These are phyloP conservation scores for Hericium erinaceus DNA, from an alignment of 768 basidiomycete species.

Conservation along the genomic window DNA sequence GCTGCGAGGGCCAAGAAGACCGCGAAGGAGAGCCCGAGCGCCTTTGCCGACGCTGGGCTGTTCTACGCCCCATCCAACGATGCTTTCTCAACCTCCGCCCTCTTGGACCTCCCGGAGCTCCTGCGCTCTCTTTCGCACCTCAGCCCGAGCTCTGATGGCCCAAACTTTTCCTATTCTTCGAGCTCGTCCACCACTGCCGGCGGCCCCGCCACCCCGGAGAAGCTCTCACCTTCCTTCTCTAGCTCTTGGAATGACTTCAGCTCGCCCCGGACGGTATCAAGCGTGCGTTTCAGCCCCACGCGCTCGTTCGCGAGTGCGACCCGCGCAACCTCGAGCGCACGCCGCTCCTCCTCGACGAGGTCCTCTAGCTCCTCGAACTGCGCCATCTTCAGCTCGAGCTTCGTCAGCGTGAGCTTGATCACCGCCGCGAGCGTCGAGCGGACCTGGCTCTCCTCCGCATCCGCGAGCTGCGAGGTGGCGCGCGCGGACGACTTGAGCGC, in stretches of 20 bases:
- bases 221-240: no score
- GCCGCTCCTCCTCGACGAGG: conserved; percentile 83
- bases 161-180: no score
- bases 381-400: conserved; percentile 89
- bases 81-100: no score
- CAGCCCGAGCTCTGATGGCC: no score
- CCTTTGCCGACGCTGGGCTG: no score
- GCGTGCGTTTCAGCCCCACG: conserved; percentile 55
- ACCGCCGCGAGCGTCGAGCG: conserved; percentile 70
- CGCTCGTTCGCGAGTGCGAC: conserved; percentile 77
- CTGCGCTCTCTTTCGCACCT: no score
- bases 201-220: no score
- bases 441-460: conserved; percentile 77
- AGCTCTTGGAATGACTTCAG: conserved; percentile 18
- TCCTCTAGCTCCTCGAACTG: conserved; percentile 95
- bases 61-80: no score
- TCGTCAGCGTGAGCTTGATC: conserved; percentile 48
- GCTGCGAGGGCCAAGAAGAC: no score
- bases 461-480: conserved; percentile 72
- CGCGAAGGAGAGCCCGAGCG: no score
- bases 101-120: no score
- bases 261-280: conserved; percentile 61
- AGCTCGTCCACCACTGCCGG: no score
- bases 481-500: conserved; percentile 86
- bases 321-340: conserved; percentile 73